These are phyloP conservation scores for Dioszegia crocea DNA, from an alignment of 768 basidiomycete genomes.

Conservation along the genomic window DNA sequence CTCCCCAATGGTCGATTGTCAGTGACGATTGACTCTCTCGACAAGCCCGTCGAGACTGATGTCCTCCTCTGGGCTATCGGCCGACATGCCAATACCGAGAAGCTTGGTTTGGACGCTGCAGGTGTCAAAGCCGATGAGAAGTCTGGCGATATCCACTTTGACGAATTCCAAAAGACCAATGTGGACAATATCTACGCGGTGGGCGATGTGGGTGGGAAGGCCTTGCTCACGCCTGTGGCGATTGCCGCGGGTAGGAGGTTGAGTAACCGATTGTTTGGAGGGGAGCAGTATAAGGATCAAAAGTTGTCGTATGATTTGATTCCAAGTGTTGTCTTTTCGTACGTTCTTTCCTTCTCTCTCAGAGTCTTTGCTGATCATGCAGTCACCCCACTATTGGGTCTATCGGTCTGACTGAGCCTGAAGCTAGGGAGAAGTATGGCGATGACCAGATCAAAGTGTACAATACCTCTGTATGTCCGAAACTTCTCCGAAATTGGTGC, in stretches of 20 bases:
- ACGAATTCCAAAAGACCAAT: conserved; percentile 82
- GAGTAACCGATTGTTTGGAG: conserved; percentile 85
- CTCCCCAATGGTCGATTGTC: conserved; percentile 62
- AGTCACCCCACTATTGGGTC: conserved; percentile 95
- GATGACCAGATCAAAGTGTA: conserved; percentile 80
- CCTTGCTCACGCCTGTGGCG: conserved; percentile 89
- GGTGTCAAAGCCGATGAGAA: conserved; percentile 71
- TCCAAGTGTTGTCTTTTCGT: conserved; percentile 96
- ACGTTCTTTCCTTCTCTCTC: conserved; percentile 46
- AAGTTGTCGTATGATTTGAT: conserved; percentile 86
- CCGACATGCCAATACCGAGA: conserved; percentile 71
- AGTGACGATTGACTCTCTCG: conserved; percentile 65
- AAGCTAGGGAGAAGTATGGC: conserved; percentile 84
- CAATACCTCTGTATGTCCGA: conserved; percentile 54
- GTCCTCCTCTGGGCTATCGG: conserved; percentile 91
- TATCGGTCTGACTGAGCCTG: conserved; percentile 87
- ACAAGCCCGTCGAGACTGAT: conserved; percentile 78
- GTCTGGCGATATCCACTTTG: conserved; percentile 81
- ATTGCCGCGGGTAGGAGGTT: conserved; percentile 90
- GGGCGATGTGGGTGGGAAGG: conserved; percentile 91
- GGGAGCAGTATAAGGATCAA: conserved; percentile 75
- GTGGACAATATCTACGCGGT: conserved; percentile 71
- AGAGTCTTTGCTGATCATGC: background rate
- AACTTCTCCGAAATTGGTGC: background rate
- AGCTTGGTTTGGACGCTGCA: conserved; percentile 69